A percentile compares a stretch with the other conserved stretches of the same genome.
These are phyloP conservation scores for Botryotinia narcissicola DNA, from an alignment of 2,329 filamentous ascomycete species.

Conservation along the genomic window DNA sequence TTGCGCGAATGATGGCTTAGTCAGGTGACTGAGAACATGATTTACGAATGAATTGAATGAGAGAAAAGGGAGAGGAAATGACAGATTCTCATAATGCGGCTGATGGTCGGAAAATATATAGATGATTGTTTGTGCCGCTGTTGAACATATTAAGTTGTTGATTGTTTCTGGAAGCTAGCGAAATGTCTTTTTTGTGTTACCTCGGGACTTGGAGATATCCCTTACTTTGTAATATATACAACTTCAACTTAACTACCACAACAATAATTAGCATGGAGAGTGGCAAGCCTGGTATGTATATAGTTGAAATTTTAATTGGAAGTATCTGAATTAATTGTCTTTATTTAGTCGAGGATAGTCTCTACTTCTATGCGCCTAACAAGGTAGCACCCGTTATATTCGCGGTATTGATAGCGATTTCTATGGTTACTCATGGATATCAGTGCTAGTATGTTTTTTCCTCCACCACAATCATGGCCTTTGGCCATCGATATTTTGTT, in stretches of 20 bases:
- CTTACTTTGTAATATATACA: neutral
- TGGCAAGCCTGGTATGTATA: slow-evolving; percentile 20
- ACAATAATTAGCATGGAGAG: slow-evolving; percentile 1
- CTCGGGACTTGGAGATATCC: neutral
- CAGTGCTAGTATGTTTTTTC: slow-evolving; percentile 51
- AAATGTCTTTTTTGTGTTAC: neutral
- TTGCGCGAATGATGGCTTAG: neutral
- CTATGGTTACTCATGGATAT: slow-evolving; percentile 50
- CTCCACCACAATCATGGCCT: neutral
- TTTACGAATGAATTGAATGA: neutral
- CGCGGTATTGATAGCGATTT: slow-evolving; percentile 47
- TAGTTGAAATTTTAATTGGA: neutral
- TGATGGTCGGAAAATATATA: neutral
- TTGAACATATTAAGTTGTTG: too few species aligned
- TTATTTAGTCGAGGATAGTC: slow-evolving; percentile 37
- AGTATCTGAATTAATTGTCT: neutral
- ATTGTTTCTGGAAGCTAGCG: neutral
- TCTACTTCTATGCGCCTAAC: slow-evolving; percentile 53
- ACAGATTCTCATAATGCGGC: neutral
- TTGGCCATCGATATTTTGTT: neutral
- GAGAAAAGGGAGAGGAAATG: neutral
- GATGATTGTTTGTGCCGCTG: neutral
- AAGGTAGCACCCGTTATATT: slow-evolving; percentile 55
- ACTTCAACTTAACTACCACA: neutral
- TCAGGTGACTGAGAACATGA: neutral